A percentile compares a stretch with the other conserved stretches of the same genome.
phyloP scores from a whole-genome alignment of 371 early-diverging fungal genomes.

The Saksenaea oblongispora region DNA sequence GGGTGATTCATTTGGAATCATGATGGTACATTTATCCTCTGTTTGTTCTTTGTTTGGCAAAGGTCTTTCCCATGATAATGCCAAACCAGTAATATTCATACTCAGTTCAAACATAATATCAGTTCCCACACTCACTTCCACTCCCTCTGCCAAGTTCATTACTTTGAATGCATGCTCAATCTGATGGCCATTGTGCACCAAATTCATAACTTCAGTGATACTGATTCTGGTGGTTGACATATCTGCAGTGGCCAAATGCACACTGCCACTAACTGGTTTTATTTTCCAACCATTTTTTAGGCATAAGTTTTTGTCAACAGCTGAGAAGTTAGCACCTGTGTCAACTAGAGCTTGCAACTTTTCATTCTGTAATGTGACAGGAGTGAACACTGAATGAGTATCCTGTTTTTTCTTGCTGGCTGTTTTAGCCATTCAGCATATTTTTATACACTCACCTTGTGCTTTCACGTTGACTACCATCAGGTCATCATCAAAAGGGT shows the following conservation, averaged over 20 bases:
- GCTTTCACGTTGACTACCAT: too few species aligned
- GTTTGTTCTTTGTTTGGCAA: too few species aligned
- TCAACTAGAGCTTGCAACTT: neutral
- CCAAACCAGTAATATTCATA: slow-evolving; percentile 10
- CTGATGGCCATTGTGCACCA: neutral
- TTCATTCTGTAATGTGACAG: neutral
- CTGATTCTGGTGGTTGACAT: neutral
- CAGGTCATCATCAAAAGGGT: too few species aligned
- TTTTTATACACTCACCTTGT: too few species aligned
- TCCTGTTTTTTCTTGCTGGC: too few species aligned
- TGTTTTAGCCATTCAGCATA: too few species aligned
- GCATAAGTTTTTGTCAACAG: neutral
- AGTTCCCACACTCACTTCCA: neutral
- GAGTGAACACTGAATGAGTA: neutral
- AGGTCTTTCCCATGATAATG: neutral
- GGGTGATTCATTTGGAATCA: slow-evolving; percentile 19
- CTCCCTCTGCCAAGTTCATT: neutral
- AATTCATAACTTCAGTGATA: neutral
- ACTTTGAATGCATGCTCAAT: slow-evolving; percentile 8
- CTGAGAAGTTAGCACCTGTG: neutral
- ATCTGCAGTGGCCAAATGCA: neutral
- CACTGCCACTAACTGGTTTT: neutral
- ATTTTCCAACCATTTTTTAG: neutral
- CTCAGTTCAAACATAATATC: slow-evolving; percentile 9
- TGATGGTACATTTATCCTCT: neutral